These are phyloP conservation scores for Picocystis sp. DNA, from an alignment of 163 green algal species.

Conservation along the genomic window DNA sequence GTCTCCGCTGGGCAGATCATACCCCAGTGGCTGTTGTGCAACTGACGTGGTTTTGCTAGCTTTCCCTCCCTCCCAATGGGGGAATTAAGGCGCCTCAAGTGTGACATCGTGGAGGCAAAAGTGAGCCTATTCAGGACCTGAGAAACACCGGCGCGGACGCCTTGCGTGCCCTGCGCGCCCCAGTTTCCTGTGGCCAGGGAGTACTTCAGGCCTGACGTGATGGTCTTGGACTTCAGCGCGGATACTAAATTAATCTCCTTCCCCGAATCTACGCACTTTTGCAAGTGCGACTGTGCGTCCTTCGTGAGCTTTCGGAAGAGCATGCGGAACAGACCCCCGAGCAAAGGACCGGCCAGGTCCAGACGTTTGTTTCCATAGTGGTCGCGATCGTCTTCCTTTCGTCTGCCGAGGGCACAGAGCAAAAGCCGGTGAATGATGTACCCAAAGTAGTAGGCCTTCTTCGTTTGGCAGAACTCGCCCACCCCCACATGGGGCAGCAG, in stretches of 20 bases:
- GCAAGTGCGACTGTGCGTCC: constrained; percentile 28
- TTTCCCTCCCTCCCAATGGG: constrained; percentile 94
- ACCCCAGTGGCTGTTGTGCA: constrained; percentile 97
- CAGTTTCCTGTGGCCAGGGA: constrained; percentile 94
- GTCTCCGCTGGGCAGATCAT: constrained; percentile 97
- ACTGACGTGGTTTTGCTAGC: constrained; percentile 92
- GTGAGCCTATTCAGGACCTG: constrained; percentile 88
- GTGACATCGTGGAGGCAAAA: constrained; percentile 83
- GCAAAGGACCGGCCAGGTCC: constrained; percentile 72
- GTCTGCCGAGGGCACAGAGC: constrained; percentile 64
- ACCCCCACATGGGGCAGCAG: constrained; percentile 32
- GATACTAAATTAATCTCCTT: constrained; percentile 21
- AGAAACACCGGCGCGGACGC: constrained; percentile 66
- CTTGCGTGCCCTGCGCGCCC: constrained; percentile 69
- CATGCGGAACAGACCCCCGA: constrained; percentile 27
- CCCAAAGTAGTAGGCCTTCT: constrained; percentile 93
- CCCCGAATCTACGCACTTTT: constrained; percentile 20
- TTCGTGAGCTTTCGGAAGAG: constrained; percentile 37
- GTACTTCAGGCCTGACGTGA: constrained; percentile 86
- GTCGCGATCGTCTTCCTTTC: constrained; percentile 80
- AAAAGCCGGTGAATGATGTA: constrained; percentile 79
- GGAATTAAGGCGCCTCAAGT: constrained; percentile 90
- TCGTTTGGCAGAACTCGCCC: constrained; percentile 53
- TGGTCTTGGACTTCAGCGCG: constrained; percentile 45
- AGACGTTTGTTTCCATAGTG: constrained; percentile 95